Percentiles rank a stretch among this genome's conserved stretches.
phyloP scores from a whole-genome alignment of 108 stramenopile species.

The Fragilaria crotonensis region DNA sequence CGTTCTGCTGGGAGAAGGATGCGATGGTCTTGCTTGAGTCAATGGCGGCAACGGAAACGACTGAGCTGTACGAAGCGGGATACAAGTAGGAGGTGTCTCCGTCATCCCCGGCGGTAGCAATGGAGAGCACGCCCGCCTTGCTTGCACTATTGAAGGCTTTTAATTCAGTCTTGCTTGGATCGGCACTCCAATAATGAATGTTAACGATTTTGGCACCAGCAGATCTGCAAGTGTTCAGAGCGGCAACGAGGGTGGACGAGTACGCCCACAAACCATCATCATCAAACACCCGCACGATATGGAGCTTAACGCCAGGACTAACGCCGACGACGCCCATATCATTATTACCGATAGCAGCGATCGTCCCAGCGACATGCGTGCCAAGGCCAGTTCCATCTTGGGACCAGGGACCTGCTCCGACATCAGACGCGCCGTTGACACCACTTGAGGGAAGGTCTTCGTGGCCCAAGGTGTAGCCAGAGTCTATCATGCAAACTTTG shows the following conservation, averaged over 20 bases:
- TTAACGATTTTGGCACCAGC: slow-evolving; percentile 34
- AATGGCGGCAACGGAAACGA: slow-evolving; percentile 10
- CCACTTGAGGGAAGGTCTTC: background rate
- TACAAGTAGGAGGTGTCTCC: background rate
- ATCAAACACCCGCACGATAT: no score
- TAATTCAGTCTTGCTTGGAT: slow-evolving; percentile 1
- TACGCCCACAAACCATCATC: slow-evolving; percentile 15
- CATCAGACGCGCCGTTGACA: background rate
- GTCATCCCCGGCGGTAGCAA: background rate
- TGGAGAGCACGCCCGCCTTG: background rate
- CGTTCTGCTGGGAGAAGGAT: slow-evolving; percentile 18
- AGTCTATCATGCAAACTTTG: background rate
- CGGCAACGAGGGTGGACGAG: slow-evolving; percentile 11
- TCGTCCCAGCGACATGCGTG: background rate
- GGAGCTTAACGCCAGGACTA: no score
- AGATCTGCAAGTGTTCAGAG: slow-evolving; percentile 23
- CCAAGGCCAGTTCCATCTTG: background rate
- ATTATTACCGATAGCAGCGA: background rate
- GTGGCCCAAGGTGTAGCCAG: background rate
- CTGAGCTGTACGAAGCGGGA: background rate
- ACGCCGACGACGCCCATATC: slow-evolving; percentile 1
- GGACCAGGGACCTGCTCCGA: background rate
- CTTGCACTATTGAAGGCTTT: background rate
- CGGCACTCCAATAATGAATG: slow-evolving; percentile 30
- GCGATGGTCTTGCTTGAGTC: background rate